These are phyloP conservation scores for Fusarium tuaranense DNA, from an alignment of 2,329 filamentous ascomycete genomes.

Conservation along the genomic window DNA sequence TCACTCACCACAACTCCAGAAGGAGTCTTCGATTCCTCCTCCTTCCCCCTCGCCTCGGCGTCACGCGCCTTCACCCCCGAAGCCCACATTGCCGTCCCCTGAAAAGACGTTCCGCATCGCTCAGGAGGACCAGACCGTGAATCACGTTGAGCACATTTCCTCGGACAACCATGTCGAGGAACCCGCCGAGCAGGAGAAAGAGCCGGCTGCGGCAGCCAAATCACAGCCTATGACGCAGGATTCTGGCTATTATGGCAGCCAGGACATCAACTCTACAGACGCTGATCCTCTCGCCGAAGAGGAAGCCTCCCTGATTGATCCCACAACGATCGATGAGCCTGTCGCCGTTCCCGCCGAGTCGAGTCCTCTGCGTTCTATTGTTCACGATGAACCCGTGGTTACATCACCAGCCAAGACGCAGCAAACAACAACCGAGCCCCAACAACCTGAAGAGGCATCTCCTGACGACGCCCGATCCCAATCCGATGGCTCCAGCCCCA, in stretches of 20 bases:
- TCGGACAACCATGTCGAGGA: constrained; percentile 27
- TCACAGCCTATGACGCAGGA: constrained; percentile 56
- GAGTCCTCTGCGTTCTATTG: constrained; percentile 38
- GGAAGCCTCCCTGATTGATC: constrained; percentile 33
- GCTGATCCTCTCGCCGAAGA: constrained; percentile 38
- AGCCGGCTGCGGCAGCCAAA: constrained; percentile 5
- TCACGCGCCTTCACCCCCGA: constrained; percentile 49
- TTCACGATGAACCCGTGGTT: neutral
- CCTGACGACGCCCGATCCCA: constrained; percentile 67
- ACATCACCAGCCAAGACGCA: constrained; percentile 51
- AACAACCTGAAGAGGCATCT: constrained; percentile 20
- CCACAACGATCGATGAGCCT: constrained; percentile 27
- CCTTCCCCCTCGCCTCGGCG: constrained; percentile 50
- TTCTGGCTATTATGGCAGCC: constrained; percentile 80
- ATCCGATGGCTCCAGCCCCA: constrained; percentile 79
- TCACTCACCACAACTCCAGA: constrained; percentile 69
- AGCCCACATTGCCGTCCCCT: constrained; percentile 32
- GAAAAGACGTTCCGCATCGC: constrained; percentile 7
- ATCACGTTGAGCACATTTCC: constrained; percentile 11
- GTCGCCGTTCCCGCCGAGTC: constrained; percentile 31
- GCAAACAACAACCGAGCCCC: constrained; percentile 4
- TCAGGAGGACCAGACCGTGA: constrained; percentile 13
- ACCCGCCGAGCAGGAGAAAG: constrained; percentile 3
- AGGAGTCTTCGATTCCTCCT: constrained; percentile 49
- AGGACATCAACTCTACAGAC: constrained; percentile 52